Base-by-base conservation (phyloP, 2,329 filamentous ascomycete genomes). In the Septoria linicola region DNA sequence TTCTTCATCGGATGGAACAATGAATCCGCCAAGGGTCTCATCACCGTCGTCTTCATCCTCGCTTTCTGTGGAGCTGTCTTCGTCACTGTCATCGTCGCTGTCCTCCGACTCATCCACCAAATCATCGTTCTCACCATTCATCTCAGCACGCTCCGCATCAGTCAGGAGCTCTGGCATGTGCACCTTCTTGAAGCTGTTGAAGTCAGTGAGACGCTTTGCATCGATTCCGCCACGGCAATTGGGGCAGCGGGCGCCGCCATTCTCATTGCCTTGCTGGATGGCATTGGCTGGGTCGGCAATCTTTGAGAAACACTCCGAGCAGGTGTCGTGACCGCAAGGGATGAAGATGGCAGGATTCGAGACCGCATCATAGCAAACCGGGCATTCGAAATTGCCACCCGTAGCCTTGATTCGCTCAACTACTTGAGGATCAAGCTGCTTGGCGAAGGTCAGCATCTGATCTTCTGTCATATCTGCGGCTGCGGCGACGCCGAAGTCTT, bases 281-380 rank as follows among this genome's bases (percentile, higher is more conserved):
- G 73, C 74, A 47, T 76, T 73, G 1, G 76, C 70, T 3, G 83
- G 82, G 55, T 89, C 87, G 0, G 78, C 77, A 40, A 95, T 78
- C 48, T 79, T 81, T 4, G 81, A 78, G 54, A 93, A 83, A 65
- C 90, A 96, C 56, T 90, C 85, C 1, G 79, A 73, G 68, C 90
- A 96, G 19, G 83, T 83, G 53, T 85, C 82, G 64, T 96, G 90
- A 1, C 90, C 90, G 63, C 90, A 96, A 1, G 89, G 89, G 44
- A 89, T 76, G 67, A 91, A 85, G 57, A 95, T 88, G 2, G 80
- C 80, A 0, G 88, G 87, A 55, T 91, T 90, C 11, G 80, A 76
- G 5, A 85, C 81, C 2, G 77, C 83, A 62, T 96, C 90, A 52
- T 87, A 84, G 67, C 90, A 96, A 16, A 93, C 83, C 0, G 88